These are phyloP conservation scores for Penicillium sclerotigenum DNA, from an alignment of 2,329 filamentous ascomycete species.

Conservation along the genomic window DNA sequence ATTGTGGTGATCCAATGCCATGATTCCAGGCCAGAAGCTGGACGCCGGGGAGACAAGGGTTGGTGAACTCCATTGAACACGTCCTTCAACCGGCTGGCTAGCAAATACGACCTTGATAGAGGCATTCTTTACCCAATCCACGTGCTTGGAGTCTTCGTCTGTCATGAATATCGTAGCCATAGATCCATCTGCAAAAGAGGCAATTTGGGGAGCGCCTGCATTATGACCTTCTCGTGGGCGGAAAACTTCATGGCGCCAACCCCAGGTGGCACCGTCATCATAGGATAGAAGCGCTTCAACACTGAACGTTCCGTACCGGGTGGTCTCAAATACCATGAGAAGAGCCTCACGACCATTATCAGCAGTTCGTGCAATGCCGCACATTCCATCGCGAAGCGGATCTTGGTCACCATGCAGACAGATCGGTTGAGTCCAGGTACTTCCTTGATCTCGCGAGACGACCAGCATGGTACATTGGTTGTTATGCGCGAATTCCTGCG, in stretches of 20 bases:
- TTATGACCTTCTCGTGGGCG: conserved; percentile 40
- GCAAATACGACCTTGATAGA: conserved; percentile 44
- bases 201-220: conserved; percentile 48
- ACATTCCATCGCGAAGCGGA: conserved; percentile 40
- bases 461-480: conserved; percentile 53
- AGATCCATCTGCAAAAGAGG: conserved; percentile 40
- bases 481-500: conserved; percentile 46
- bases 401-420: conserved; percentile 44
- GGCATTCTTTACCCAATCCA: conserved; percentile 42
- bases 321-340: conserved; percentile 50
- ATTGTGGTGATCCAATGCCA: conserved; percentile 28
- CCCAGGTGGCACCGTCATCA: conserved; percentile 45
- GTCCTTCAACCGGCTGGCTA: conserved; percentile 32
- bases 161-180: conserved; percentile 49
- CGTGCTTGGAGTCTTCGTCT: conserved; percentile 41
- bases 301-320: conserved; percentile 41
- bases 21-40: conserved; percentile 42
- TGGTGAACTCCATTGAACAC: conserved; percentile 36
- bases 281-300: conserved; percentile 48
- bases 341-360: conserved; percentile 38
- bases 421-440: conserved; percentile 44
- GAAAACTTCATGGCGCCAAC: conserved; percentile 43
- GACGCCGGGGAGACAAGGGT: conserved; percentile 30
- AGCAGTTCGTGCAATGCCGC: conserved; percentile 39
- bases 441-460: conserved; percentile 43